Evolutionary conservation across 1,284 basidiomycete species (phyloP).

Genomic region (Stygiomarasmius scandens): DNA sequence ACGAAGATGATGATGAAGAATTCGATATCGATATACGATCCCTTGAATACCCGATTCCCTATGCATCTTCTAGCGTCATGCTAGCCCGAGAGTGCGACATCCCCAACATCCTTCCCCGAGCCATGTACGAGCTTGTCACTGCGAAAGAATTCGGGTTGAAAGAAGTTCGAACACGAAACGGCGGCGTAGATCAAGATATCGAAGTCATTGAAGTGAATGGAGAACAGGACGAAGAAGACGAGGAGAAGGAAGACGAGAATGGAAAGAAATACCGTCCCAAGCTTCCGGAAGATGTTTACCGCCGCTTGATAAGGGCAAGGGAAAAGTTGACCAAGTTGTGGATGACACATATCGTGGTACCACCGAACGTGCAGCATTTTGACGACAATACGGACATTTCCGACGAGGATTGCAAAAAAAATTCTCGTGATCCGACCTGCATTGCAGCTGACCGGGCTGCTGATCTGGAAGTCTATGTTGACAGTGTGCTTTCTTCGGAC

Average conservation of each 20-base stretch:
- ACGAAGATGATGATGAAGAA: neutral
- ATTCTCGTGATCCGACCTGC: too few species aligned
- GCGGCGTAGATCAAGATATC: conserved; percentile 19
- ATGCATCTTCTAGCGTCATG: neutral
- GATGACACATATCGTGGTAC: conserved; percentile 25
- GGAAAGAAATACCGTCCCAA: conserved; percentile 10
- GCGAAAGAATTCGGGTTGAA: conserved; percentile 78
- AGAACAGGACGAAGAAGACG: conserved; percentile 20
- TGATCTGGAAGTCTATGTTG: too few species aligned
- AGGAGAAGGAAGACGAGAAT: neutral
- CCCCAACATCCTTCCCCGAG: conserved; percentile 95
- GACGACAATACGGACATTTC: too few species aligned
- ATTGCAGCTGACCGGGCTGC: too few species aligned
- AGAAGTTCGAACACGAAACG: conserved; percentile 37
- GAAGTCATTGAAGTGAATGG: conserved; percentile 1
- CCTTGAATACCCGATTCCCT: neutral
- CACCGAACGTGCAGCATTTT: too few species aligned
- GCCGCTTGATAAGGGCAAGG: neutral
- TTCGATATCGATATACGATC: neutral
- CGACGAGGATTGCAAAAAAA: too few species aligned
- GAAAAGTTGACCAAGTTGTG: neutral
- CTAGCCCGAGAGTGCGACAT: conserved; percentile 53
- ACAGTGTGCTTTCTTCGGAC: too few species aligned
- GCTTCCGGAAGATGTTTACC: neutral
- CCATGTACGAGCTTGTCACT: conserved; percentile 90